Evolutionary conservation across 1,139 yeast genomes (phyloP).

Genomic region (Pichia sp.): DNA sequence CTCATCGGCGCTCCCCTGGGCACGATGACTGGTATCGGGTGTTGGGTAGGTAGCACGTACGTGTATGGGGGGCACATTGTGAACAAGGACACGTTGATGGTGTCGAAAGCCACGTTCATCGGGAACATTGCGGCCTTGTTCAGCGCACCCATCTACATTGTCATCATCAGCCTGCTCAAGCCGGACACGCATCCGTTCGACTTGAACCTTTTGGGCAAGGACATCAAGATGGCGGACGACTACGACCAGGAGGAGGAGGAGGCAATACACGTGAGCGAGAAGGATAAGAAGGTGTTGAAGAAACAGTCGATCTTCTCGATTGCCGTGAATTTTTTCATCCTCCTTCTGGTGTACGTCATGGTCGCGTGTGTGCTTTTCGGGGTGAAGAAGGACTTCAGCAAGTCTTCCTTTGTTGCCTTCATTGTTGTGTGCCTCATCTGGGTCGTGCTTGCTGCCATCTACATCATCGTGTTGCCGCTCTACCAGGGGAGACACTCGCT

Average conservation of each 20-base stretch:
- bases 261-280: slow-evolving; percentile 31
- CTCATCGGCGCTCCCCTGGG: slow-evolving; percentile 37
- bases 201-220: slow-evolving; percentile 50
- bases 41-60: slow-evolving; percentile 38
- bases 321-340: slow-evolving; percentile 29
- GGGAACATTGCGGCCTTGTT: slow-evolving; percentile 39
- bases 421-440: slow-evolving; percentile 68
- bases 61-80: slow-evolving; percentile 32
- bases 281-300: slow-evolving; percentile 24
- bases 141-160: slow-evolving; percentile 35
- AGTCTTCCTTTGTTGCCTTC: slow-evolving; percentile 78
- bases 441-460: slow-evolving; percentile 41
- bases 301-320: slow-evolving; percentile 24
- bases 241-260: slow-evolving; percentile 50
- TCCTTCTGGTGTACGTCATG: slow-evolving; percentile 30
- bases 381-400: slow-evolving; percentile 62
- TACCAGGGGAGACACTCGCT: slow-evolving; percentile 37
- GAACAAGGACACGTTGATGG: slow-evolving; percentile 33
- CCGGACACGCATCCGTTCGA: slow-evolving; percentile 71
- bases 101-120: slow-evolving; percentile 35
- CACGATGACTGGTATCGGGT: slow-evolving; percentile 36
- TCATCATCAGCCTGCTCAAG: slow-evolving; percentile 48
- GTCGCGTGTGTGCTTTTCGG: slow-evolving; percentile 82
- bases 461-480: slow-evolving; percentile 37
- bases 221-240: slow-evolving; percentile 61